phyloP scores from a whole-genome alignment of 257 asterid species.

The Vinca minor region DNA sequence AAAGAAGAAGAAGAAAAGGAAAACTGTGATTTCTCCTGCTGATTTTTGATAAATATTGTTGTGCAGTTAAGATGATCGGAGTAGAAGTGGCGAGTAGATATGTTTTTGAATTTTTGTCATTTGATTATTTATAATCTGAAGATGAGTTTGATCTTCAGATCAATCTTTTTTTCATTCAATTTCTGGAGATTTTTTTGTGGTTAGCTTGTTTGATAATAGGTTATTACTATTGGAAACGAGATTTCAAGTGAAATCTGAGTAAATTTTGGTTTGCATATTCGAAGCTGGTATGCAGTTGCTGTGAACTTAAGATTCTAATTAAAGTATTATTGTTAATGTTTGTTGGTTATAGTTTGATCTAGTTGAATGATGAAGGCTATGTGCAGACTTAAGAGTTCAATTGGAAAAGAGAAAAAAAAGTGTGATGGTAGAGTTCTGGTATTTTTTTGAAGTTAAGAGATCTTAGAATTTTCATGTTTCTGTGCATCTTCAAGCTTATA shows the following conservation, averaged over 20 bases:
- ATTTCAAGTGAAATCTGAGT: slow-evolving; percentile 2
- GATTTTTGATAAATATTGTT: neutral
- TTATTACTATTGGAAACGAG: neutral
- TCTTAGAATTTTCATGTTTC: neutral
- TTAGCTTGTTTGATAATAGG: neutral
- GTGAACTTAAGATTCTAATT: neutral
- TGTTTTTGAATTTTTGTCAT: neutral
- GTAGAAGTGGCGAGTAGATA: neutral
- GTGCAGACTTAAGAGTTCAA: neutral
- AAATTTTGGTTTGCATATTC: neutral
- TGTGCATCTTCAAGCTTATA: neutral
- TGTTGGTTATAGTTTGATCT: neutral
- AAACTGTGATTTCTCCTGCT: neutral
- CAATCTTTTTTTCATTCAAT: neutral
- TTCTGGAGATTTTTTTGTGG: slow-evolving; percentile 1
- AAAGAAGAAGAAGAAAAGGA: neutral
- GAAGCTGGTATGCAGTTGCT: neutral
- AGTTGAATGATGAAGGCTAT: neutral
- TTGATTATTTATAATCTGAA: slow-evolving; percentile 5
- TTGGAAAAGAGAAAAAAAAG: neutral
- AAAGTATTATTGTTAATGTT: too few species aligned
- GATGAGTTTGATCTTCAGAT: neutral
- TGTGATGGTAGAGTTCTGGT: neutral
- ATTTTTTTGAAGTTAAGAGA: neutral
- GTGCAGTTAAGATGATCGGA: neutral